A percentile compares a stretch with the other conserved stretches of the same genome.
Evolutionary conservation across 2,329 filamentous ascomycete genomes (phyloP).

Genomic region (Nemania sp.): DNA sequence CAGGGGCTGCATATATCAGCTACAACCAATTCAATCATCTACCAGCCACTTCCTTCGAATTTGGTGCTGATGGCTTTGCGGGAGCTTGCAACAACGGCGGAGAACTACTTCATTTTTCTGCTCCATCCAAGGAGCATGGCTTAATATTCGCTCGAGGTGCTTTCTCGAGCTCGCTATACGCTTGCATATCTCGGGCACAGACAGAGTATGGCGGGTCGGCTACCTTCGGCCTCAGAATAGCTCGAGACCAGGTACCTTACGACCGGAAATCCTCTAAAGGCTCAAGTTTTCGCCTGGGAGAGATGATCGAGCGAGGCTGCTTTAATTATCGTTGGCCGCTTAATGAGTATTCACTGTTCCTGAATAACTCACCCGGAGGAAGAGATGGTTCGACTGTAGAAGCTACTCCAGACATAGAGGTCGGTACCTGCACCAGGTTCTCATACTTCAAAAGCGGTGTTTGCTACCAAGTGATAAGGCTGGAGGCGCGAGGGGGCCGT

Average conservation of each 20-base stretch:
- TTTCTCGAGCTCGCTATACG: slow-evolving; percentile 33
- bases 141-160: slow-evolving; percentile 36
- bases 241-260: not conserved
- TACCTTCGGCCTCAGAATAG: slow-evolving; percentile 33
- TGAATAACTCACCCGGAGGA: slow-evolving; percentile 5
- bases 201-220: slow-evolving; percentile 25
- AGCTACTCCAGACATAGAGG: slow-evolving; percentile 11
- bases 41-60: slow-evolving; percentile 36
- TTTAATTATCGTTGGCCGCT: slow-evolving; percentile 37
- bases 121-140: slow-evolving; percentile 27
- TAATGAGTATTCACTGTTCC: slow-evolving; percentile 24
- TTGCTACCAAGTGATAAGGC: slow-evolving; percentile 34
- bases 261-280: not conserved
- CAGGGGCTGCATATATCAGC: slow-evolving; percentile 37
- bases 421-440: slow-evolving; percentile 30
- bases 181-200: slow-evolving; percentile 32
- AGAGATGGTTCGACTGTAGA: not conserved
- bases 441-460: slow-evolving; percentile 33
- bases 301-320: slow-evolving; percentile 32
- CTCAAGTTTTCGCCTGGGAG: slow-evolving; percentile 30
- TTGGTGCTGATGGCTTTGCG: slow-evolving; percentile 35
- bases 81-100: slow-evolving; percentile 38
- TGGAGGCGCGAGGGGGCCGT: slow-evolving; percentile 24
- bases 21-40: slow-evolving; percentile 31
- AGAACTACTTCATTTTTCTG: slow-evolving; percentile 35